phyloP scores from a whole-genome alignment of 495 filamentous ascomycete genomes.

The Penicillium malachiteum region DNA sequence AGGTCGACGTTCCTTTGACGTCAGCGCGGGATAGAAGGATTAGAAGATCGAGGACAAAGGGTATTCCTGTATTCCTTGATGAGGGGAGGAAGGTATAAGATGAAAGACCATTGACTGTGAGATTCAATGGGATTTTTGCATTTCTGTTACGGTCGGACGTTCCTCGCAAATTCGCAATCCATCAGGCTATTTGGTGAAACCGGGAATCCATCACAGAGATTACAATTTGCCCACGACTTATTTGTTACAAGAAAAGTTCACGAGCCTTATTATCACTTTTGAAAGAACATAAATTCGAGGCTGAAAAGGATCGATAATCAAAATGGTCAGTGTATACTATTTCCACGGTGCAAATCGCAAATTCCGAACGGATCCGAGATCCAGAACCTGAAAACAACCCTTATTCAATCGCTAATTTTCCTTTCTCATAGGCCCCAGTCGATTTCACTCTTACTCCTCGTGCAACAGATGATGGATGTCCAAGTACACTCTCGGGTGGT shows the following conservation, averaged over 20 bases:
- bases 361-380: neutral
- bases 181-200: too few species aligned
- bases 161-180: too few species aligned
- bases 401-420: neutral
- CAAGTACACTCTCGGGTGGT: constrained; percentile 49
- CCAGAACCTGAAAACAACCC: neutral
- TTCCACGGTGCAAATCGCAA: neutral
- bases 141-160: too few species aligned
- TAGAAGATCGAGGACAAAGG: constrained; percentile 5
- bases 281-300: neutral
- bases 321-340: neutral
- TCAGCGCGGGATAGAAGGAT: constrained; percentile 22
- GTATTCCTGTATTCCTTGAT: neutral
- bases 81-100: neutral
- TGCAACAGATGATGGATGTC: constrained; percentile 27
- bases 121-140: too few species aligned
- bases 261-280: neutral
- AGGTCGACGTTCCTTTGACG: constrained; percentile 30
- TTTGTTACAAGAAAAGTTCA: neutral
- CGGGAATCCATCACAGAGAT: too few species aligned
- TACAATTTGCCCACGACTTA: too few species aligned
- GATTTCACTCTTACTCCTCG: constrained; percentile 21
- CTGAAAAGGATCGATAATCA: neutral
- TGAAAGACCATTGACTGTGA: neutral
- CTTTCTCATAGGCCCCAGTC: constrained; percentile 11